phyloP scores from a whole-genome alignment of 345 rosid species.

The Linum tenue region DNA sequence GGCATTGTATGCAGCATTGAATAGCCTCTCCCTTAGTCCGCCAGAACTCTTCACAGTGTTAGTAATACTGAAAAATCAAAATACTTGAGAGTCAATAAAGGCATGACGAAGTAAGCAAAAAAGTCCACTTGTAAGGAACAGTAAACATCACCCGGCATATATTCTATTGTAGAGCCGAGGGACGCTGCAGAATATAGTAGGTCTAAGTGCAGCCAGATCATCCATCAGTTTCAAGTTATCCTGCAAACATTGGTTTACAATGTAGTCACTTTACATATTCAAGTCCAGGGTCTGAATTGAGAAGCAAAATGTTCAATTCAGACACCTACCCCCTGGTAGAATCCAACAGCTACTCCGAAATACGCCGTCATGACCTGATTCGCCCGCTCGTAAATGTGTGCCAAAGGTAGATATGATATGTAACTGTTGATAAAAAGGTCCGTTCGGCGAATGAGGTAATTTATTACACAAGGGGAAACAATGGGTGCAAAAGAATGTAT shows the following conservation, averaged over 20 bases:
- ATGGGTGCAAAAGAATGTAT: constrained; percentile 5
- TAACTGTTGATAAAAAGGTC: constrained; percentile 37
- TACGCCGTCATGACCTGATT: constrained; percentile 52
- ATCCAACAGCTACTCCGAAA: constrained; percentile 85
- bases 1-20: constrained; percentile 90
- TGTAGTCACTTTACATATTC: neutral
- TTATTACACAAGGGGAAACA: constrained; percentile 7
- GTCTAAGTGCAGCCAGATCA: constrained; percentile 82
- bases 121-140: constrained; percentile 15
- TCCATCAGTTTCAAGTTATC: constrained; percentile 87
- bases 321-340: constrained; percentile 88
- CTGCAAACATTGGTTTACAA: constrained; percentile 27
- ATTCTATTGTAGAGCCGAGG: constrained; percentile 94
- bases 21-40: constrained; percentile 64
- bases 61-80: constrained; percentile 47
- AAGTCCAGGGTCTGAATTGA: neutral
- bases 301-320: constrained; percentile 4
- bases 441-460: constrained; percentile 16
- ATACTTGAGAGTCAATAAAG: constrained; percentile 10
- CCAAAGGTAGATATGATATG: constrained; percentile 94
- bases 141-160: constrained; percentile 58
- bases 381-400: constrained; percentile 87
- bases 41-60: constrained; percentile 86
- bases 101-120: constrained; percentile 10
- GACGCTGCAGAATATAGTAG: constrained; percentile 87